Evolutionary conservation across 2,329 filamentous ascomycete genomes (phyloP).

Genomic region (Stemphylium beticola): DNA sequence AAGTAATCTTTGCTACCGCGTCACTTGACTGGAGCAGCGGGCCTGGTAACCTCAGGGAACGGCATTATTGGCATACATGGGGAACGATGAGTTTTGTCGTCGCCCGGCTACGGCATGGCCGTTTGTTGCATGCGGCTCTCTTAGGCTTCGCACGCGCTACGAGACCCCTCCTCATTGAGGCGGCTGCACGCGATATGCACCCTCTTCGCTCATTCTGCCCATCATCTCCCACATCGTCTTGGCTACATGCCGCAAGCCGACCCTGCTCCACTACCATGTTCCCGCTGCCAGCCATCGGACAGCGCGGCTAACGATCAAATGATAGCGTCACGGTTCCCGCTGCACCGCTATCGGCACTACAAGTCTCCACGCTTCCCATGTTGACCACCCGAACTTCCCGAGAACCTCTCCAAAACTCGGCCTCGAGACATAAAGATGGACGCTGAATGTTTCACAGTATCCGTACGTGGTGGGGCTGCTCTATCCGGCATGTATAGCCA

Average conservation of each 20-base stretch:
- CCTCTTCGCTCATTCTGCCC: constrained; percentile 11
- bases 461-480: constrained; percentile 29
- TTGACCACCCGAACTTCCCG: constrained; percentile 7
- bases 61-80: not conserved
- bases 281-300: constrained; percentile 8
- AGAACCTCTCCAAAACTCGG: constrained; percentile 5
- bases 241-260: constrained; percentile 29
- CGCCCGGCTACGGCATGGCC: not conserved
- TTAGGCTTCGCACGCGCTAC: constrained; percentile 6
- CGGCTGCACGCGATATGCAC: constrained; percentile 28
- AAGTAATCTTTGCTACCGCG: constrained; percentile 3
- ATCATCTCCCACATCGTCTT: constrained; percentile 26
- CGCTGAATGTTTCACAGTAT: constrained; percentile 36
- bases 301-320: constrained; percentile 21
- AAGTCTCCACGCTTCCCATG: not conserved
- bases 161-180: constrained; percentile 12
- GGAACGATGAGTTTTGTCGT: not conserved
- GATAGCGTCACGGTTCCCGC: not conserved
- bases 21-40: constrained; percentile 2
- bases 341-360: not conserved
- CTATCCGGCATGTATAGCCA: constrained; percentile 21
- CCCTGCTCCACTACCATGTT: constrained; percentile 20
- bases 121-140: constrained; percentile 14
- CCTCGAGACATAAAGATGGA: constrained; percentile 34
- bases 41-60: not conserved